Conservation (phyloP, 768 basidiomycete species). For the Leucocoprinus leucothites region DNA sequence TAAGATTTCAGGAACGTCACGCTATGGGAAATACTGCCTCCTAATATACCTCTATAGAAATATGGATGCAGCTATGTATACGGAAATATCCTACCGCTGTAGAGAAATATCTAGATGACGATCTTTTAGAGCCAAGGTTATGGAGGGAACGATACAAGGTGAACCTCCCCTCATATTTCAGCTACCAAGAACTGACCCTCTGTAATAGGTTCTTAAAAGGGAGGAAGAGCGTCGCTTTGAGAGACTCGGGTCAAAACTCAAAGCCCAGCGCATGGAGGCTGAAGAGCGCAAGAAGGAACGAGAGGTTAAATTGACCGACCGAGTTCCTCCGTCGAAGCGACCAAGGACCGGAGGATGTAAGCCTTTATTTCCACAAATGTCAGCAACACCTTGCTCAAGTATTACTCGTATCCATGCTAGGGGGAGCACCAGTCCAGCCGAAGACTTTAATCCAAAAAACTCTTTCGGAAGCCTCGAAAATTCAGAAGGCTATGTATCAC, state of each 20-base stretch:
- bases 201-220: constrained; percentile 46
- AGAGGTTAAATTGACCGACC: constrained; percentile 73
- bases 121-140: constrained; percentile 45
- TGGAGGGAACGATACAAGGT: constrained; percentile 75
- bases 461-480: constrained; percentile 62
- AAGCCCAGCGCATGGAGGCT: constrained; percentile 63
- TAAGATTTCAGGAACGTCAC: constrained; percentile 20
- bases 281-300: constrained; percentile 75
- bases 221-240: constrained; percentile 64
- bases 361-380: constrained; percentile 20
- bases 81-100: constrained; percentile 53
- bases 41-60: constrained; percentile 35
- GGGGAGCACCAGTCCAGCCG: constrained; percentile 39
- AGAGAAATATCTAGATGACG: constrained; percentile 41
- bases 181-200: constrained; percentile 12
- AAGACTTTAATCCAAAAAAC: constrained; percentile 80
- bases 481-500: constrained; percentile 59
- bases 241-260: constrained; percentile 57
- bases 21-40: constrained; percentile 10
- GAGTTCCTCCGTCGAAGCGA: constrained; percentile 64
- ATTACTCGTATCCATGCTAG: constrained; percentile 20
- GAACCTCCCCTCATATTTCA: constrained; percentile 23
- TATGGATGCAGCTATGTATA: constrained; percentile 67
- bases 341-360: constrained; percentile 49
- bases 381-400: constrained; percentile 17